Base-by-base conservation (phyloP, 768 basidiomycete genomes). In the Daedalea quercina region DNA sequence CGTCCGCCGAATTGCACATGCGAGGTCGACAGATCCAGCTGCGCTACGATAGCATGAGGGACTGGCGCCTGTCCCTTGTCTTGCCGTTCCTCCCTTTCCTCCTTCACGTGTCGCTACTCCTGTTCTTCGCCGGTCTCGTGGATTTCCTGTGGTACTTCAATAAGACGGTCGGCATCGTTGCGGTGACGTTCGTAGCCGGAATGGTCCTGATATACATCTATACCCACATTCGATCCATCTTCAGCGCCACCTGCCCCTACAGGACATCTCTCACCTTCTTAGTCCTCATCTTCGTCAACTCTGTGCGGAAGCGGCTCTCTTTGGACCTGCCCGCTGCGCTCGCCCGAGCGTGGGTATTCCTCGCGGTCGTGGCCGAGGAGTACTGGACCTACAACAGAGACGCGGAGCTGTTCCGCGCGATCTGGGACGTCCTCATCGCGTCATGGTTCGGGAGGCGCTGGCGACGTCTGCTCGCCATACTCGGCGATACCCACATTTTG, bases 121-220 rank as follows among this genome's bases (percentile, higher is more conserved):
- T 79, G 6, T 80, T 80, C 63, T 73, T 82, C 59, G 69, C 73
- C 40, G 74, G 76, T 41, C 67, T 81, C 28, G 63, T 77, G 26
- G 65, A 70, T 20, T 76, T 80, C 59, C 63, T 78, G 34, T 63
- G 61, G 52, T 65, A 71, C 11, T 58, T 62, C 45, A 57, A 58
- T 46, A 24, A 19, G 9, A 44, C 47, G 24, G 50, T 61, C 34
- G 58, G 56, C 41, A 50, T 50, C 2, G n/a, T 54, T 9, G 47
- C 51, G 12, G 44, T 52, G 12, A 17, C 44, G 13, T 37, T 48
- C 11, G 55, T 61, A 8, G 35, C 33, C 3, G 7, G 45, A 22
- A 60, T 56, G 44, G 53, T 44, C 22, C 4, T 56, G 3, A 24
- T 52, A 35, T 64, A 63, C 51, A 3, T 57, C n/a, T 33, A 34